Evolutionary conservation across 176 grass and related monocot species (phyloP), one percentile per base, ranked within the genome.

Genomic region (Musa schizocarpa): DNA sequence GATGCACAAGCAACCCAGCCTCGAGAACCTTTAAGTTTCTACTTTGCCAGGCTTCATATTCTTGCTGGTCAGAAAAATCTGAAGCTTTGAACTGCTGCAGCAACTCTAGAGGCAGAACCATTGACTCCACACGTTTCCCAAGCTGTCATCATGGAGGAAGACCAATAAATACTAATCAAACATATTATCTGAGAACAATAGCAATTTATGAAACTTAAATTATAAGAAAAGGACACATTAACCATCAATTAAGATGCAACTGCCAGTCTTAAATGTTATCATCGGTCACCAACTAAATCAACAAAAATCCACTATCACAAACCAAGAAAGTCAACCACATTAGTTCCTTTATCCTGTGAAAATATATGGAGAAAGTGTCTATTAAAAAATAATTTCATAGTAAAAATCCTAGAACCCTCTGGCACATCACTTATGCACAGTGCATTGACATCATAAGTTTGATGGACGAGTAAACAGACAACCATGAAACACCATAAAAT

Each of bases 91-190:
- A 93, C 68, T 98, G 95, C 50, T 98, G 95, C 27, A 98, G 78
- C 74, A 98, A 90, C 78, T 98, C 95, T 71, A 98, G 87, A 65
- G 95, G 95, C 16, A 98, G 79, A 72, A 98, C 95, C 88, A 98
- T 98, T 50, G 88, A 75, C 22, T 98, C 90, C 0, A 84, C 70
- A 27, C 88, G 95, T 65, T 82, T 89, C 50, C 95, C 90, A 71
- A 98, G 88, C 95, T 98, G 84, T 80, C 57, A 82, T 25, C 81
- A 43, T 66, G 25, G 21, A 75, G 54, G 13, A 13, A 77, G 65
- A 65, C 16, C 12, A 53, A 16, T 10, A 65, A 53, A 65, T 63
- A 16, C 13, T n/a, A 65, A 65, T 9, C 20, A 50, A 51, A 50
- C 68, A 70, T 48, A 50, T 50, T 70, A 70, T 70, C 7, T 51